Evolutionary conservation across 805 yeast species (phyloP), one percentile per base, ranked within the genome.

Genomic region (Kodamaea jinghongensis): DNA sequence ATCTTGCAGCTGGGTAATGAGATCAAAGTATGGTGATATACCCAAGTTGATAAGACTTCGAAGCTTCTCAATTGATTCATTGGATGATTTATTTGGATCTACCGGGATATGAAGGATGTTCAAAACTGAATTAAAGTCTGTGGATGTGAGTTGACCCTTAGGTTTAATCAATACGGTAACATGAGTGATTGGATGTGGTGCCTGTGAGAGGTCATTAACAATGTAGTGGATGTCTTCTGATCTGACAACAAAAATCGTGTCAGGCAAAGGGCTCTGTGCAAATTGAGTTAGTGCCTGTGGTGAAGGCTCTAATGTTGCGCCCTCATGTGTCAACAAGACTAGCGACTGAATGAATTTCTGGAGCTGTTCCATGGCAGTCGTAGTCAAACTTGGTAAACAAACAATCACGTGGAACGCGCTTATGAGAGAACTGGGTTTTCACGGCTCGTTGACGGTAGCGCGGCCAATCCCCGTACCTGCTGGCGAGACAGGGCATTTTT

Each of bases 1-100:
- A 2, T 42, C 42, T 26, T 31, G 42, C 30, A 28, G 45, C 4
- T 23, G 32, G 16, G 61, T 49, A 6, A 75, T 55, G 6, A 75
- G 67, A 31, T 85, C 86, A 52, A 89, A 83, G 47, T 81, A 78
- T 0, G 93, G 86, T 0, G 79, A 70, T 15, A 88, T 65, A 1
- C 89, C 95, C 28, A 75, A 61, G 38, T 73, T 74, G 15, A 88
- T 58, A 17, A 90, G 59, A 0, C 78, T 65, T 48, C 79, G 70
- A n/a, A 89, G 52, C 17, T 71, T 67, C 34, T 81, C 83, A 42
- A 73, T 73, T 2, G 71, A 44, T 6, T 54, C 61, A 42, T 46
- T 47, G 37, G 42, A 17, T 12, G 48, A 27, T 31, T 22, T 37
- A 42, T 14, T 35, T 13, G 17, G 8, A 20, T 26, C 35, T 25